A percentile compares a stretch with the other conserved stretches of the same genome.
phyloP scores from a whole-genome alignment of 73 alveolate genomes.

The Paramecium tetraurelia region DNA sequence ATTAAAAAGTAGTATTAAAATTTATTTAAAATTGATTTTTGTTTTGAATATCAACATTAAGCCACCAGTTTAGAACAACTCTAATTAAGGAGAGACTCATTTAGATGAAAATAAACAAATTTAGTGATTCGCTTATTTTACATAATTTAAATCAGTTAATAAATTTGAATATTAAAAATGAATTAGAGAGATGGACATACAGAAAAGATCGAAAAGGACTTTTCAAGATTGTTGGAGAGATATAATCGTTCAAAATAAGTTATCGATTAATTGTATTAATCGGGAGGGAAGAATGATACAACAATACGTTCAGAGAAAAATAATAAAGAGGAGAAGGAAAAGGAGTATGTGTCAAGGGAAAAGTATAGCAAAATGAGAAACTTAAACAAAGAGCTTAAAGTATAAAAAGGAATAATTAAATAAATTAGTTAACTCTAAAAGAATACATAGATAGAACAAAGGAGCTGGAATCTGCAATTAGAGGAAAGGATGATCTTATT shows the following conservation, averaged over 20 bases:
- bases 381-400: conserved; percentile 35
- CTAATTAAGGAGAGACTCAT: not conserved
- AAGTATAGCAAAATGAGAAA: conserved; percentile 8
- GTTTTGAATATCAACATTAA: not conserved
- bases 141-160: conserved; percentile 14
- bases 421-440: conserved; percentile 6
- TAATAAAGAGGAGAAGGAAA: not conserved
- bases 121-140: not conserved
- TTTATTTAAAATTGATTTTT: not conserved
- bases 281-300: not conserved
- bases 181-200: not conserved
- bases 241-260: conserved; percentile 39
- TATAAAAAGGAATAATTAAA: not conserved
- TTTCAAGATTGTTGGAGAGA: conserved; percentile 37
- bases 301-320: conserved; percentile 5
- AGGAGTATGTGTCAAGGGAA: conserved; percentile 1
- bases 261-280: conserved; percentile 21
- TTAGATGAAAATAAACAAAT: not conserved
- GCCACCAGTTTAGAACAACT: not conserved
- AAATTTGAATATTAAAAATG: conserved; percentile 13
- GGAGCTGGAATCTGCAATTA: not conserved
- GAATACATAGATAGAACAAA: conserved; percentile 38
- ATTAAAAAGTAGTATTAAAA: not conserved
- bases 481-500: not conserved
- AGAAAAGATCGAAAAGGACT: conserved; percentile 38